These are phyloP conservation scores for Aspergillus sp. DNA, from an alignment of 2,329 filamentous ascomycete genomes.

Conservation along the genomic window DNA sequence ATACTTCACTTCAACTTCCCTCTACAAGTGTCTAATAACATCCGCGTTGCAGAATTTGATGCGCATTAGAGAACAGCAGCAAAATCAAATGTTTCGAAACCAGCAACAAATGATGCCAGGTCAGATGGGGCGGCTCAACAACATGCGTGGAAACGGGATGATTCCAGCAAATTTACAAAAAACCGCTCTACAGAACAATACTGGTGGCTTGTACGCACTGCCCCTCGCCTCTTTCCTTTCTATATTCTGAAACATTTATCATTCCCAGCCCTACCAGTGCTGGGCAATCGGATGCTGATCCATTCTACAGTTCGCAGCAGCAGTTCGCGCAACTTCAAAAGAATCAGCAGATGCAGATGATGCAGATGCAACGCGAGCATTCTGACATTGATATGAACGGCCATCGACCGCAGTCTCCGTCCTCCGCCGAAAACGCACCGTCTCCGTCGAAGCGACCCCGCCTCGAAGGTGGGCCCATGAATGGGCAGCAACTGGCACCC, in stretches of 20 bases:
- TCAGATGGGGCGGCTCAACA: slow-evolving; percentile 55
- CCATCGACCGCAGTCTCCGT: slow-evolving; percentile 77
- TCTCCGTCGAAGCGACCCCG: slow-evolving; percentile 90
- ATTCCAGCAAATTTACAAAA: slow-evolving; percentile 58
- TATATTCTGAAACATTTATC: neutral
- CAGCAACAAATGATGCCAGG: slow-evolving; percentile 62
- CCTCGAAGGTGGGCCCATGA: slow-evolving; percentile 72
- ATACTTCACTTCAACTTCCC: slow-evolving; percentile 3
- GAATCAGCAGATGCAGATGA: slow-evolving; percentile 55
- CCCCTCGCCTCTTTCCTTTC: slow-evolving; percentile 14
- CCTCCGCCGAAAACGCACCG: slow-evolving; percentile 80
- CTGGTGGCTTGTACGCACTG: slow-evolving; percentile 38
- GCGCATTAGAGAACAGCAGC: slow-evolving; percentile 71
- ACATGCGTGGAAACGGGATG: slow-evolving; percentile 55
- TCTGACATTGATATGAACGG: slow-evolving; percentile 84
- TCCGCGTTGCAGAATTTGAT: slow-evolving; percentile 55
- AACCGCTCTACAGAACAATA: slow-evolving; percentile 74
- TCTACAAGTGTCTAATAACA: slow-evolving; percentile 17
- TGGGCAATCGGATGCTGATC: slow-evolving; percentile 22
- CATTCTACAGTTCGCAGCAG: slow-evolving; percentile 55
- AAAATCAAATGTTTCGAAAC: slow-evolving; percentile 71
- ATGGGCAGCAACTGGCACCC: slow-evolving; percentile 73
- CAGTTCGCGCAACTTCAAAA: slow-evolving; percentile 70
- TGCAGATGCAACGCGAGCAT: slow-evolving; percentile 85
- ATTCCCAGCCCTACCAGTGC: neutral